Conservation (phyloP, 2,329 filamentous ascomycete genomes). For the Alternaria consortialis region DNA sequence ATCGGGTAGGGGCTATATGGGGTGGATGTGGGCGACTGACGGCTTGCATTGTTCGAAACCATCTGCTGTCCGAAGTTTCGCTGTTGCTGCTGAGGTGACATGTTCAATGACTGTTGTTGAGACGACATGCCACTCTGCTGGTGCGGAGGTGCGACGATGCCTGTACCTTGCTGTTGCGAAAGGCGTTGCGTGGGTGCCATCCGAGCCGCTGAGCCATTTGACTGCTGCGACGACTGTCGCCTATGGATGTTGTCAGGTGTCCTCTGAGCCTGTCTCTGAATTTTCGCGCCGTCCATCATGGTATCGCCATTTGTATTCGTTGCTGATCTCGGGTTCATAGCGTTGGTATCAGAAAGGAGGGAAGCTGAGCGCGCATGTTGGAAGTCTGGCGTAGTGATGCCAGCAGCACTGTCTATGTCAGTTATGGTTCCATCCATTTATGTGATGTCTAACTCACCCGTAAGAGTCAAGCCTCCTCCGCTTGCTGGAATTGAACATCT, state of each 20-base stretch:
- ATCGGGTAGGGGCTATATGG: background rate
- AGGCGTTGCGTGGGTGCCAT: background rate
- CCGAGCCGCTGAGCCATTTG: background rate
- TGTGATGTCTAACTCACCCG: background rate
- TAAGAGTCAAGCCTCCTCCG: background rate
- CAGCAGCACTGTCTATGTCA: background rate
- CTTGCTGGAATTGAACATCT: background rate
- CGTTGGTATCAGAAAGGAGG: background rate
- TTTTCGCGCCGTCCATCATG: background rate
- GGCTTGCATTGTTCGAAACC: background rate
- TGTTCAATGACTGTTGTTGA: background rate
- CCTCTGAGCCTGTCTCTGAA: background rate
- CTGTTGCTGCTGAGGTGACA: background rate
- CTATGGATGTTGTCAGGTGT: background rate
- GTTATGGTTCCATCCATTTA: background rate
- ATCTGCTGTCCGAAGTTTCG: background rate
- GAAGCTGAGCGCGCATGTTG: background rate
- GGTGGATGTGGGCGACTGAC: background rate
- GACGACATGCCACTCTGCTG: background rate
- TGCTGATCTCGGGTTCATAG: background rate
- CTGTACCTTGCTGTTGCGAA: background rate
- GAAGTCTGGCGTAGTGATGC: background rate
- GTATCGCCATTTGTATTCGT: background rate
- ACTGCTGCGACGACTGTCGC: background rate
- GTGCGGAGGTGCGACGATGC: background rate